phyloP scores from a whole-genome alignment of 331 rosid genomes.

The Stylosanthes scabra region DNA sequence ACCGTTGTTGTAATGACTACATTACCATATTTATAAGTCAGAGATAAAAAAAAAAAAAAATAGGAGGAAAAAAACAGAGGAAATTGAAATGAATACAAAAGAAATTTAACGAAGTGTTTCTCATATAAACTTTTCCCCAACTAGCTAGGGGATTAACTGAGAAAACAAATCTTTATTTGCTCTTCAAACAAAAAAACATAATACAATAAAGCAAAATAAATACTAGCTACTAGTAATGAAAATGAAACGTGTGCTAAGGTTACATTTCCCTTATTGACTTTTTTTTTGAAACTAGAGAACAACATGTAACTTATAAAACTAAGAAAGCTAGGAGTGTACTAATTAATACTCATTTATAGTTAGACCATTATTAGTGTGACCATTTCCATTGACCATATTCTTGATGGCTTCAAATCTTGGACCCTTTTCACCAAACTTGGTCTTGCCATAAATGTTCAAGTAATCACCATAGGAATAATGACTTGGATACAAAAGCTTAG shows the following conservation, averaged over 20 bases:
- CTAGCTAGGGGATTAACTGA: background rate
- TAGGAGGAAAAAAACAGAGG: background rate
- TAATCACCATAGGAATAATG: slow-evolving; percentile 62
- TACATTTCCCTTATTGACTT: slow-evolving; percentile 16
- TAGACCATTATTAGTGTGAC: slow-evolving; percentile 16
- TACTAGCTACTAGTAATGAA: background rate
- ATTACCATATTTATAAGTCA: too few species aligned
- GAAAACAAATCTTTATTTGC: slow-evolving; percentile 15
- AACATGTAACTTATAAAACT: background rate
- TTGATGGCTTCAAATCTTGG: slow-evolving; percentile 67
- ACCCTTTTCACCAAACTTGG: slow-evolving; percentile 73
- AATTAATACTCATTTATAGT: slow-evolving; percentile 28
- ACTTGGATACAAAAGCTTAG: slow-evolving; percentile 62
- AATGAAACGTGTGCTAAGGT: background rate
- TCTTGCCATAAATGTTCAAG: slow-evolving; percentile 66
- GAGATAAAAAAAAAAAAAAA: too few species aligned
- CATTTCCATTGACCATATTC: slow-evolving; percentile 40
- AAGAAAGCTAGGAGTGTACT: slow-evolving; percentile 10
- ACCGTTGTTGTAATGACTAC: too few species aligned
- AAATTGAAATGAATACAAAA: too few species aligned
- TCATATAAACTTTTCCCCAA: background rate
- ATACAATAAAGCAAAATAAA: background rate
- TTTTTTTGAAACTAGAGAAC: background rate
- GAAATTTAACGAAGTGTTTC: background rate
- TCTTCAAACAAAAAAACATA: background rate